A percentile compares a stretch with the other conserved stretches of the same genome.
Evolutionary conservation across 106 monocot species (phyloP).

Genomic region (Ottelia alismoides): DNA sequence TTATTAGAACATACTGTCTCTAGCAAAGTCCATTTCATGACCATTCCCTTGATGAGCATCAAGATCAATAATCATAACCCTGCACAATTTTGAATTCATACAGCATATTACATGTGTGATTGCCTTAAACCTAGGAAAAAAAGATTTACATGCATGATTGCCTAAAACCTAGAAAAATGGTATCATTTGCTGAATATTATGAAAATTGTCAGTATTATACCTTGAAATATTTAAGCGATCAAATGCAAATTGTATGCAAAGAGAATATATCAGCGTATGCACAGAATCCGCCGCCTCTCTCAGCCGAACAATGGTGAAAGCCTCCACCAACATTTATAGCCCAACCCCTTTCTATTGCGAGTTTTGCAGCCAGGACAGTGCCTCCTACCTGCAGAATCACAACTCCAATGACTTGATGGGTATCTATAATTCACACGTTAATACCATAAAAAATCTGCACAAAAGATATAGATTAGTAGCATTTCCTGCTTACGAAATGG

Average conservation of each 20-base stretch:
- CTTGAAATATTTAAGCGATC: conserved; percentile 71
- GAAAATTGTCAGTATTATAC: conserved; percentile 24
- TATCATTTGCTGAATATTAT: too few relatives aligned
- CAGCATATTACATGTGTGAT: neutral
- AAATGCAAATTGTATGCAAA: conserved; percentile 88
- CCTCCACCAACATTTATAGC: conserved; percentile 98
- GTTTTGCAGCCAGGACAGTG: conserved; percentile 80
- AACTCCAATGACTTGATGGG: neutral
- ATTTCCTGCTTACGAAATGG: conserved; percentile 92
- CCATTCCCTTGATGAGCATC: conserved; percentile 99
- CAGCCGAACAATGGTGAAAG: conserved; percentile 95
- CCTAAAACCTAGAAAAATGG: neutral
- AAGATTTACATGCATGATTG: neutral
- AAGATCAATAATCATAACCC: conserved; percentile 97
- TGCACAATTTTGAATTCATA: conserved; percentile 6
- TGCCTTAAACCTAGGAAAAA: too few relatives aligned
- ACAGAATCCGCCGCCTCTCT: conserved; percentile 91
- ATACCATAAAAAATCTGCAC: neutral
- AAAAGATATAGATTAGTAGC: too few relatives aligned
- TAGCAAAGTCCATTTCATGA: conserved; percentile 87
- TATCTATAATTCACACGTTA: neutral
- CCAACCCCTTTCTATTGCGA: conserved; percentile 91
- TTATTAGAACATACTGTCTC: conserved; percentile 41
- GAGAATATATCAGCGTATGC: conserved; percentile 94
- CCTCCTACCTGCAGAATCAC: conserved; percentile 70